Evolutionary conservation across 2,329 filamentous ascomycete species (phyloP).

Genomic region (Stachybotrys echinatus): DNA sequence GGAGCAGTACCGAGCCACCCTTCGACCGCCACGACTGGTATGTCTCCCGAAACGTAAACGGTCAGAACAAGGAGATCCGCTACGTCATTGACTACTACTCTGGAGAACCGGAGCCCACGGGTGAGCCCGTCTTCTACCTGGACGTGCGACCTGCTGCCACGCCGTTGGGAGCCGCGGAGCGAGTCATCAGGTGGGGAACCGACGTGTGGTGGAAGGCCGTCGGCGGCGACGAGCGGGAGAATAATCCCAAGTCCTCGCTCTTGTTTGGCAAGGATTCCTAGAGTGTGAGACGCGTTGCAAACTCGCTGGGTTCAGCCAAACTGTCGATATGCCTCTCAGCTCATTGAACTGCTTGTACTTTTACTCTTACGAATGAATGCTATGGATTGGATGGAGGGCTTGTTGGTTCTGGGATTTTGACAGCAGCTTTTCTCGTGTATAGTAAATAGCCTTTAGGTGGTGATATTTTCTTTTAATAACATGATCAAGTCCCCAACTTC

Average conservation of each 20-base stretch:
- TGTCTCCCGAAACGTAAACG: conserved; percentile 67
- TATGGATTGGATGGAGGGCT: not conserved
- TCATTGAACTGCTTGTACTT: not conserved
- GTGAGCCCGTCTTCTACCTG: conserved; percentile 91
- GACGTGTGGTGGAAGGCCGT: conserved; percentile 92
- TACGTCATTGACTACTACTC: conserved; percentile 98
- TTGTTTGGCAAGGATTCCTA: not conserved
- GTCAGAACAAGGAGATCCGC: conserved; percentile 69
- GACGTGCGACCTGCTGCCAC: conserved; percentile 89
- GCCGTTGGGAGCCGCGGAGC: conserved; percentile 73
- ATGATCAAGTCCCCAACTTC: no score
- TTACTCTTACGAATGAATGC: conserved; percentile 1
- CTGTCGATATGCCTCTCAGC: not conserved
- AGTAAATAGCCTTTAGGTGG: no score
- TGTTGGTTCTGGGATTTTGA: not conserved
- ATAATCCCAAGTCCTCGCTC: conserved; percentile 4
- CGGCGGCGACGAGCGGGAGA: conserved; percentile 60
- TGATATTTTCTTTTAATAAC: no score
- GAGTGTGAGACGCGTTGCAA: no score
- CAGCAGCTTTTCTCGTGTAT: not conserved
- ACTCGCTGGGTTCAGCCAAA: no score
- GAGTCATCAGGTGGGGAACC: conserved; percentile 81
- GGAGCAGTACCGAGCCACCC: conserved; percentile 69
- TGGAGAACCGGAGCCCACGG: conserved; percentile 72
- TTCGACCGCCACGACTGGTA: conserved; percentile 99